Evolutionary conservation across 2,329 filamentous ascomycete genomes (phyloP), one percentile per base, ranked within the genome.

Genomic region (Boeremia lycopersici): DNA sequence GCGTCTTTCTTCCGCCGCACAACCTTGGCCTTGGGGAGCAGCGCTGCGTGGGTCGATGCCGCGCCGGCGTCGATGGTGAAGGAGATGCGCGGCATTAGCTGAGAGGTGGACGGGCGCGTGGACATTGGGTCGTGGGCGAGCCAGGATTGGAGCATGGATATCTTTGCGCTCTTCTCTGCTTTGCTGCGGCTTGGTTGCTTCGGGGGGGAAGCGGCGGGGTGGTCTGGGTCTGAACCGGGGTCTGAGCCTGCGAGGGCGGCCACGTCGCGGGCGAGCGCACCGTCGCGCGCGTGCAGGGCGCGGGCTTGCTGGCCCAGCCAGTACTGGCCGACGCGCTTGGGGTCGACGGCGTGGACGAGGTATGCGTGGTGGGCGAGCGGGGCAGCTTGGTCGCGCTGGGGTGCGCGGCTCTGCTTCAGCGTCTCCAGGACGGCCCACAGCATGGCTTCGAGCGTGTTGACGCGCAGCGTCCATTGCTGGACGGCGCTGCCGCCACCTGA

Each of bases 391-490:
- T 12, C 3, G 11, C 25, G 6, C 6, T 31, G 19, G n/a, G n/a
- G 11, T 6, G 23, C 35, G 10, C 12, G n/a, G 11, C 12, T 17
- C 19, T n/a, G 10, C 29, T 50, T 43, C 50, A 33, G 29, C 15
- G 59, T 62, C 33, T 61, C 46, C 79, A 33, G 73, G 11, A 86
- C 81, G 8, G 88, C 88, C 78, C 92, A 89, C 0, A 96, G 75
- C 86, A 95, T 95, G 4, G 86, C 85, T 72, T 96, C 91, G 19
- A 96, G 82, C 65, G 89, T 87, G 62, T 93, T 93, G 8, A 96
- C 90, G 1, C 90, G 81, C 35, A 95, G 71, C 3, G 90, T 93
- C 91, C 91, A 96, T 74, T 96, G 90, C 56, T 87, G 84, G 1
- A 96, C 86, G 0, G 86, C 82, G 0, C 84, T 76, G 0, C 77